Conservation (phyloP, 2,329 filamentous ascomycete species). For the Incumbomyces lentus region DNA sequence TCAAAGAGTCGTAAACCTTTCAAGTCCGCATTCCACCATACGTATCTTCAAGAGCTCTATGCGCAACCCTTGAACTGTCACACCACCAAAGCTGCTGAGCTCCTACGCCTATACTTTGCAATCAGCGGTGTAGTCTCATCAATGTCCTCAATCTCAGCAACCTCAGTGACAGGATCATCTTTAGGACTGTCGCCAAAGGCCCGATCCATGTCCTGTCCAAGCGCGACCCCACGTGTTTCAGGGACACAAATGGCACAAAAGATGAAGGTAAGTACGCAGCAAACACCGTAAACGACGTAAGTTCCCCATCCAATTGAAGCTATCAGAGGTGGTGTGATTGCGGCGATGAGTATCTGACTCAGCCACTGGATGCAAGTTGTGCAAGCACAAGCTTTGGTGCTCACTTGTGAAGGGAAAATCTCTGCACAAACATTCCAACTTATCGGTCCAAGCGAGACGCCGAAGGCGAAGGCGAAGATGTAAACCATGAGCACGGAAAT, state of each 20-base stretch:
- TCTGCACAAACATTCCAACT: slow-evolving; percentile 14
- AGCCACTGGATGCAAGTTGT: slow-evolving; percentile 15
- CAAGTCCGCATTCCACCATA: background rate
- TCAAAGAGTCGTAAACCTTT: background rate
- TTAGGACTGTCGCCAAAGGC: slow-evolving; percentile 7
- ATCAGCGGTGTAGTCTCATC: slow-evolving; percentile 6
- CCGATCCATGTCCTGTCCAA: slow-evolving; percentile 10
- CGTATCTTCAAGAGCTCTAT: too few species aligned
- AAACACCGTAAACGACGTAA: slow-evolving; percentile 10
- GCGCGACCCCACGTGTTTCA: slow-evolving; percentile 10
- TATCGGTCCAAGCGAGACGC: slow-evolving; percentile 12
- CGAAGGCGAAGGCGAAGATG: slow-evolving; percentile 12
- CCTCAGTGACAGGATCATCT: slow-evolving; percentile 1
- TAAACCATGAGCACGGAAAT: slow-evolving; percentile 10
- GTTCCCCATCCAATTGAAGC: slow-evolving; percentile 11
- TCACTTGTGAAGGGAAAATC: slow-evolving; percentile 13
- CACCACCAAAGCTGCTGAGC: slow-evolving; percentile 5
- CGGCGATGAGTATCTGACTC: slow-evolving; percentile 12
- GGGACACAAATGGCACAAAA: slow-evolving; percentile 11
- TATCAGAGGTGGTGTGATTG: slow-evolving; percentile 11
- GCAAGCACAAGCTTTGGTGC: slow-evolving; percentile 10
- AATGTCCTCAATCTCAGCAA: slow-evolving; percentile 6
- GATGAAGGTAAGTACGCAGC: slow-evolving; percentile 5
- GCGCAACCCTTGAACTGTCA: background rate
- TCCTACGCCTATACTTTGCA: background rate